Evolutionary conservation across 768 basidiomycete species (phyloP), one percentile per base, ranked within the genome.

Genomic region (Hortiboletus flavorubellus): DNA sequence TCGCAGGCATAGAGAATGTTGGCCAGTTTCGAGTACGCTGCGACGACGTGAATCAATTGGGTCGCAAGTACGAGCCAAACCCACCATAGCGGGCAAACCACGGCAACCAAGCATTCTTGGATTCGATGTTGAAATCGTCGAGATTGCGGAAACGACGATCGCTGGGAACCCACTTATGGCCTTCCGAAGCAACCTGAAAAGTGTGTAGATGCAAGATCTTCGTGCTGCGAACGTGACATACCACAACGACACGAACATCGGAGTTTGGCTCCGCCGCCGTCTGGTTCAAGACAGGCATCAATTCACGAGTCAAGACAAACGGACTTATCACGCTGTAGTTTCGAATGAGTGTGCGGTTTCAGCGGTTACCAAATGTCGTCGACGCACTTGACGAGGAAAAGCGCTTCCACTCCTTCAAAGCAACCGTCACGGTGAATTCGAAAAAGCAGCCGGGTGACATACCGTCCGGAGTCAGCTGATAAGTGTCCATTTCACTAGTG

Each of bases 241-340:
- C 85, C 51, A 80, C 77, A 10, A 86, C 74, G 14, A 88, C 74
- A 16, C 86, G 79, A 45, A 86, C 85, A 55, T 87, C 86, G 0
- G 82, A 75, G 23, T 70, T 69, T 0, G 75, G 68, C 44, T 76
- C 66, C 16, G 72, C 58, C 0, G 82, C 78, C 1, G 86, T 86
- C 49, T 72, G 66, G 39, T 68, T 70, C 45, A 87, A 62, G 3
- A 85, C 63, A 3, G 85, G 81, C 37, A 85, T 72, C 8, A 87
- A 73, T 4, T 76, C 73, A 21, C 74, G 67, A 9, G 82, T 85
- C 56, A 87, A 77, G 14, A 80, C 75, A 52, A 82, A 64, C 66
- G 83, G 83, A 70, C 82, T 50, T 69, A 87, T 57, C 71, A 81
- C 71, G 68, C 81, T 68, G 67, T 39, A 30, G 52, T 6, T 14